Evolutionary conservation across 2,329 filamentous ascomycete species (phyloP), one percentile per base, ranked within the genome.

Genomic region (Exophiala mesophila): DNA sequence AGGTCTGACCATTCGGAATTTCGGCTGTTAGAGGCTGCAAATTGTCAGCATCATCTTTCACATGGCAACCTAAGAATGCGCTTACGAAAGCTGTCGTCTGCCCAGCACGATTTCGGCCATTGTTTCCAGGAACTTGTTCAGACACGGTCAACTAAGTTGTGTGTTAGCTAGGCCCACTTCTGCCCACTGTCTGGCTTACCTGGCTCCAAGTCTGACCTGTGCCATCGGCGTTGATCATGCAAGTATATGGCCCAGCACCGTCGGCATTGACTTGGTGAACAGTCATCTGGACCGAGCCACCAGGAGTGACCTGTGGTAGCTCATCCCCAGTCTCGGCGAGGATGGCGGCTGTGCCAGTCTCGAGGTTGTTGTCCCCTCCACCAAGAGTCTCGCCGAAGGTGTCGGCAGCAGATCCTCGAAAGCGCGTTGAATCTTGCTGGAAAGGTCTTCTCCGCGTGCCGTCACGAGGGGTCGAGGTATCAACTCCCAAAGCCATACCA

Each of bases 201-300:
- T 31, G 24, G 13, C 26, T 39, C 37, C 37, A 39, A n/a, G 37
- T 39, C 13, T 24, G 57, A 17, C 71, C 78, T 3, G 77, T 79
- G 42, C 68, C 80, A 44, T 78, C 77, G 41, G 68, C 61, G 56
- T 81, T 80, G 58, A 83, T 78, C 70, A 78, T 78, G 66, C 78
- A 82, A 5, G 67, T 73, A 63, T 80, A 83, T 2, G 79, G 78
- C 8, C 80, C 80, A 45, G 76, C 80, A 44, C 80, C 80, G 52
- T 84, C 80, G 26, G 69, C 69, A 63, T 83, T 83, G 59, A 83
- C 78, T 60, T 83, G 79, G 64, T 82, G 80, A 7, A 83, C 66
- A 1, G 77, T 82, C 70, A 83, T 82, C 53, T 65, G 65, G 47
- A 83, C 54, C 41, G 69, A 54, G 43, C 80, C 80, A 36, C 79